A percentile compares a stretch with the other conserved stretches of the same genome.
Conservation (phyloP, 345 rosid genomes). For the Citrus mangshanensis region DNA sequence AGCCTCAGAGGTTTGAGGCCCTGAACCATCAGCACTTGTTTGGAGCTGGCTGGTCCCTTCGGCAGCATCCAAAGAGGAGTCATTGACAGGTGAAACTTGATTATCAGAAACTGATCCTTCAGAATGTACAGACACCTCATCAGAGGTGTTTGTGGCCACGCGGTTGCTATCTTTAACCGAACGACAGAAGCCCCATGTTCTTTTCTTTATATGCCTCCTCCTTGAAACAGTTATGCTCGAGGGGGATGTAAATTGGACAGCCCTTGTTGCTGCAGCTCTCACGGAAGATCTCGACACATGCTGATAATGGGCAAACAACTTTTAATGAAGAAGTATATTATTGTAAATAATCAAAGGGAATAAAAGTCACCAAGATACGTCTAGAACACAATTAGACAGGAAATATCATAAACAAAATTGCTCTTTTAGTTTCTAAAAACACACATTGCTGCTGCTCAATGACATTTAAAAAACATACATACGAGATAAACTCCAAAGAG, state of each 20-base stretch:
- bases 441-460: not conserved
- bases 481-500: not conserved
- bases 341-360: slow-evolving; percentile 6
- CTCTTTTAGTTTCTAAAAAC: not conserved
- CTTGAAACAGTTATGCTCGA: slow-evolving; percentile 14
- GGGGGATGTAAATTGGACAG: slow-evolving; percentile 17
- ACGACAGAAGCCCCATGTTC: slow-evolving; percentile 29
- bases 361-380: slow-evolving; percentile 7
- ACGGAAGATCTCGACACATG: slow-evolving; percentile 20
- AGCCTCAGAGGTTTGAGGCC: slow-evolving; percentile 25
- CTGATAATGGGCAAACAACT: slow-evolving; percentile 32
- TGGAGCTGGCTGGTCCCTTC: slow-evolving; percentile 12
- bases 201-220: slow-evolving; percentile 19
- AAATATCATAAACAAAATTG: not conserved
- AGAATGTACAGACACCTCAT: slow-evolving; percentile 22
- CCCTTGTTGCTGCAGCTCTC: slow-evolving; percentile 20
- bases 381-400: not conserved
- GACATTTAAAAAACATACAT: not conserved
- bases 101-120: slow-evolving; percentile 20
- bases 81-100: slow-evolving; percentile 13
- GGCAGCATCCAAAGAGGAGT: slow-evolving; percentile 17
- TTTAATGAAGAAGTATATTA: slow-evolving; percentile 12
- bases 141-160: slow-evolving; percentile 24
- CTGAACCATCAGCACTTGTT: slow-evolving; percentile 11
- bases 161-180: slow-evolving; percentile 41